Percentiles rank a stretch among this genome's conserved stretches.
Evolutionary conservation across 768 basidiomycete genomes (phyloP).

Genomic region (Paxillus rubicundulus): DNA sequence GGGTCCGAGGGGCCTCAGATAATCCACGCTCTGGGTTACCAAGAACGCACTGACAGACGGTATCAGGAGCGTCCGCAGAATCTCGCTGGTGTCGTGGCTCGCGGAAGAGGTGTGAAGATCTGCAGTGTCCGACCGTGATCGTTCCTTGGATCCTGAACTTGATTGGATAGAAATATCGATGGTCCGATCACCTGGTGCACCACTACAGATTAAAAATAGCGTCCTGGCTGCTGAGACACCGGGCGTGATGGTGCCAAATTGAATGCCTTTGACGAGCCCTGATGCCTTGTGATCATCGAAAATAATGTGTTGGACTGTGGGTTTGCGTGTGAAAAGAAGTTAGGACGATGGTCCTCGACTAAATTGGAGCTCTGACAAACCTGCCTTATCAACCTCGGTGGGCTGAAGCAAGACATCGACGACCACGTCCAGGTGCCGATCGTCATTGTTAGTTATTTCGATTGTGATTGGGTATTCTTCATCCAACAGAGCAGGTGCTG

Average conservation of each 20-base stretch:
- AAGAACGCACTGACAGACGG: conserved; percentile 64
- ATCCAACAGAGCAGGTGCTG: conserved; percentile 71
- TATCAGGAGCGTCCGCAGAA: conserved; percentile 62
- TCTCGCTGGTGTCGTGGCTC: conserved; percentile 46
- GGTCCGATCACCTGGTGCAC: conserved; percentile 65
- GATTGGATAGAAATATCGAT: conserved; percentile 83
- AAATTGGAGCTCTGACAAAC: conserved; percentile 37
- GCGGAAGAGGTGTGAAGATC: conserved; percentile 9
- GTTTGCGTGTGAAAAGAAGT: not conserved
- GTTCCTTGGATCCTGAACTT: conserved; percentile 26
- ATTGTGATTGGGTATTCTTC: conserved; percentile 77
- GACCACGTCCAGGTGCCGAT: conserved; percentile 60
- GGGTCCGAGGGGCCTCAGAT: conserved; percentile 42
- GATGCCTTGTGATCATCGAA: conserved; percentile 64
- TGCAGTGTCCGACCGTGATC: not conserved
- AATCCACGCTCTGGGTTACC: conserved; percentile 51
- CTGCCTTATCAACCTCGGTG: conserved; percentile 67
- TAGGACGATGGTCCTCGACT: not conserved
- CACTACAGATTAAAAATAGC: conserved; percentile 58
- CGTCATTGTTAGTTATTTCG: conserved; percentile 69
- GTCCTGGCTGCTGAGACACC: conserved; percentile 59
- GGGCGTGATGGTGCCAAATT: conserved; percentile 61
- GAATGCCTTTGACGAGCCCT: conserved; percentile 70
- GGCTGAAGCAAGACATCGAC: conserved; percentile 82
- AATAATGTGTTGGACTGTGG: conserved; percentile 56